phyloP scores from a whole-genome alignment of 202 grass and related monocot genomes.

The Digitaria exilis region DNA sequence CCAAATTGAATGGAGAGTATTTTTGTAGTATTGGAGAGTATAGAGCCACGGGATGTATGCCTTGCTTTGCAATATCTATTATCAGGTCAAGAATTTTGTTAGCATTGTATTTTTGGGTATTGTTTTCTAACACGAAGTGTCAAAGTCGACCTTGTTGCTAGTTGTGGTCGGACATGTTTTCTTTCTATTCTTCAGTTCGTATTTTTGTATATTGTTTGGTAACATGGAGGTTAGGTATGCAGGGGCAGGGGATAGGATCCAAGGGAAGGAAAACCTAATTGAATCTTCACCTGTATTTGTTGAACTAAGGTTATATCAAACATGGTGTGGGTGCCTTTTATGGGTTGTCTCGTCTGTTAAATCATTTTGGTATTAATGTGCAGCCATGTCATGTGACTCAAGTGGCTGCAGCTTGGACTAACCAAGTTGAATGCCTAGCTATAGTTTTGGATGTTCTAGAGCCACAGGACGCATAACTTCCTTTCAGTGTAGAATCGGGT shows the following conservation, averaged over 20 bases:
- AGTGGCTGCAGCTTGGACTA: neutral
- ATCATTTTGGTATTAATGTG: neutral
- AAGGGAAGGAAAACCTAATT: too few species aligned
- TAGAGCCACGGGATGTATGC: neutral
- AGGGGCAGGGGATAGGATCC: too few species aligned
- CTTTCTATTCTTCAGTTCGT: too few species aligned
- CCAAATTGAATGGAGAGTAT: neutral
- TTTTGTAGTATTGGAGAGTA: neutral
- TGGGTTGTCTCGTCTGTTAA: too few species aligned
- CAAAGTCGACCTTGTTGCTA: too few species aligned
- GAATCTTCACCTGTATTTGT: too few species aligned
- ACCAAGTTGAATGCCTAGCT: neutral
- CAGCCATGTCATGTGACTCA: neutral
- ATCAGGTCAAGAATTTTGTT: neutral
- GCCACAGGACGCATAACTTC: neutral
- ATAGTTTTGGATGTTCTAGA: neutral
- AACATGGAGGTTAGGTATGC: too few species aligned
- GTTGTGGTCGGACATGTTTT: too few species aligned
- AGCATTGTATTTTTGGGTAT: neutral
- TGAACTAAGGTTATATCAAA: too few species aligned
- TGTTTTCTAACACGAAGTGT: neutral
- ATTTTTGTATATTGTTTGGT: too few species aligned
- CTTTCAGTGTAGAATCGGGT: neutral
- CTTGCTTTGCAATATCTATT: neutral
- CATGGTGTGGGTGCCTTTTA: neutral